Base-by-base conservation (phyloP, 768 basidiomycete species). In the Dentipellis fragilis region DNA sequence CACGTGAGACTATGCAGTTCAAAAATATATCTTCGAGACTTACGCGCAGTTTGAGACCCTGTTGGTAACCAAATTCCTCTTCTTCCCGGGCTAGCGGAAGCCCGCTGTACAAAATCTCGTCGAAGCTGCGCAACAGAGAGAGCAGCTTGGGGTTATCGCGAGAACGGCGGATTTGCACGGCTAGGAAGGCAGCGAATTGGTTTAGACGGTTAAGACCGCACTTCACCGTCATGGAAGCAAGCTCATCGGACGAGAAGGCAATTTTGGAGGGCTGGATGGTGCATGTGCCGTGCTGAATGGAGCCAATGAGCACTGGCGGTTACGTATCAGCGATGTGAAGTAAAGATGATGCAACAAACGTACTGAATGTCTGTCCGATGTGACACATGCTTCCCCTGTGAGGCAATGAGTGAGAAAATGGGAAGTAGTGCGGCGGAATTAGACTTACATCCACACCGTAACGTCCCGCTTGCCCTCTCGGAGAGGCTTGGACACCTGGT, bases 331-430 rank as follows among this genome's bases (percentile, higher is more conserved):
- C 35, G 49, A 62, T 23, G 51, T 17, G 58, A 58, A 62, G 34
- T 59, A 65, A 59, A 61, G 55, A 66, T 60, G 66, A 64, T 55
- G 63, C 36, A 56, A 55, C 53, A 54, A 52, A 72, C 84, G 73
- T 69, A 87, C 85, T 83, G 75, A 82, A 87, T 42, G 77, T 80
- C 68, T 89, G 85, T 29, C 70, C 88, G 58, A 89, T 89, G 69
- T 89, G 88, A 65, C 84, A 88, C 85, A 89, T 85, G 73, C 84
- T 85, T 56, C 88, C 87, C 75, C 86, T 88, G 72, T 54, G 62
- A 56, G 64, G 72, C 61, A 72, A 66, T 70, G 64, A 45, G 34
- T n/a, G 66, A 65, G 29, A 29, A 29, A 6, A 29, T 62, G 63
- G 58, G 54, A 60, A 60, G 53, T 39, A 53, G 57, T 62, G 29